These are phyloP conservation scores for Blastocystis sp. DNA, from an alignment of 352 stramenopile species.

Conservation along the genomic window DNA sequence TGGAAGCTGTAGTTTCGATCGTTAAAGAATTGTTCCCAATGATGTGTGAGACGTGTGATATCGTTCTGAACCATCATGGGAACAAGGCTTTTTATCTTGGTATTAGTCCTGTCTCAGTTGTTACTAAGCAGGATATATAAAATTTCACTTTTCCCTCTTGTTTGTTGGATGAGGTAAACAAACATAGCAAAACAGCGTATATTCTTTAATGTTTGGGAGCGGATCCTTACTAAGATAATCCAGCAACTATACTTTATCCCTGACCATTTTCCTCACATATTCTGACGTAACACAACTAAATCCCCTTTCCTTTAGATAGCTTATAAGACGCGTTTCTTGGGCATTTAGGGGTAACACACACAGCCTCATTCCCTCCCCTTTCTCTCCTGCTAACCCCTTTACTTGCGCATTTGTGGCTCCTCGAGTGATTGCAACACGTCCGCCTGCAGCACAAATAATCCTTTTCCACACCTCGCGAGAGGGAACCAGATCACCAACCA, in stretches of 20 bases:
- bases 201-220: background rate
- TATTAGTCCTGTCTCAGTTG: slow-evolving; percentile 5
- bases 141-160: background rate
- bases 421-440: background rate
- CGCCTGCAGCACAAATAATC: background rate
- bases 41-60: background rate
- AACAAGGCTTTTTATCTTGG: background rate
- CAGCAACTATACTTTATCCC: background rate
- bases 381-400: background rate
- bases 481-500: background rate
- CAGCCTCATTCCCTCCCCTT: background rate
- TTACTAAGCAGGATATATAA: background rate
- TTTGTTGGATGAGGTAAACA: background rate
- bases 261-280: background rate
- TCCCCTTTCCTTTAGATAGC: background rate
- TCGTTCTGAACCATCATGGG: background rate
- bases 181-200: background rate
- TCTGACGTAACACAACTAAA: background rate
- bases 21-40: background rate
- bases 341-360: background rate
- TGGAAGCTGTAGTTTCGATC: background rate
- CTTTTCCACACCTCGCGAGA: background rate
- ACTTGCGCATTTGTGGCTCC: background rate
- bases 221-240: slow-evolving; percentile 41
- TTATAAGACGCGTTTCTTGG: background rate